Conservation (phyloP, 768 basidiomycete genomes). For the Wakefieldia striispora region DNA sequence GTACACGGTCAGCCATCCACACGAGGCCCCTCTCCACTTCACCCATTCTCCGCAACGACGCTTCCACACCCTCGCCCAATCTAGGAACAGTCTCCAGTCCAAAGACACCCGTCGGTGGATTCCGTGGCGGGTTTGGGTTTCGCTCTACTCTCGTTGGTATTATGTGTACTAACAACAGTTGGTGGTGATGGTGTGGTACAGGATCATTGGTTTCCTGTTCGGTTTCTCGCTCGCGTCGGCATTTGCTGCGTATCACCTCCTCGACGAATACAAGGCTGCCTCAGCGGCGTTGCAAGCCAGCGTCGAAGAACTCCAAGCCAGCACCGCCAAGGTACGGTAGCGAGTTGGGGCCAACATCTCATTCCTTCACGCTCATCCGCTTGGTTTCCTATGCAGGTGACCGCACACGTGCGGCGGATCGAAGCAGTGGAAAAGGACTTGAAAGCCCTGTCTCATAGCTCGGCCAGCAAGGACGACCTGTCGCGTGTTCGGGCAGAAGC, state of each 20-base stretch:
- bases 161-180: neutral
- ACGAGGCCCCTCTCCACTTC: constrained; percentile 46
- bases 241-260: constrained; percentile 79
- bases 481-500: constrained; percentile 72
- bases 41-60: constrained; percentile 41
- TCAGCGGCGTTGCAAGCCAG: constrained; percentile 86
- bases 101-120: constrained; percentile 75
- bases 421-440: constrained; percentile 89
- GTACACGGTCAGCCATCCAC: neutral
- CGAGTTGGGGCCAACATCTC: neutral
- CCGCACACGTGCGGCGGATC: constrained; percentile 78
- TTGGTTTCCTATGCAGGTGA: constrained; percentile 50
- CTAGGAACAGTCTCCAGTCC: constrained; percentile 53
- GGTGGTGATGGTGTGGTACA: constrained; percentile 25
- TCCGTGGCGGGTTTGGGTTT: constrained; percentile 56
- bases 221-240: constrained; percentile 90
- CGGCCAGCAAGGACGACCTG: constrained; percentile 79
- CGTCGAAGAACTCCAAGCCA: constrained; percentile 81
- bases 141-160: neutral
- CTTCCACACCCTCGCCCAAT: constrained; percentile 38
- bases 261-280: constrained; percentile 89
- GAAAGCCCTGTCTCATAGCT: constrained; percentile 63
- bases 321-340: constrained; percentile 68
- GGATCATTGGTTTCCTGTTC: constrained; percentile 81
- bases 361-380: neutral